Conservation (phyloP, 352 stramenopile genomes). For the Phytophthora quininea region DNA sequence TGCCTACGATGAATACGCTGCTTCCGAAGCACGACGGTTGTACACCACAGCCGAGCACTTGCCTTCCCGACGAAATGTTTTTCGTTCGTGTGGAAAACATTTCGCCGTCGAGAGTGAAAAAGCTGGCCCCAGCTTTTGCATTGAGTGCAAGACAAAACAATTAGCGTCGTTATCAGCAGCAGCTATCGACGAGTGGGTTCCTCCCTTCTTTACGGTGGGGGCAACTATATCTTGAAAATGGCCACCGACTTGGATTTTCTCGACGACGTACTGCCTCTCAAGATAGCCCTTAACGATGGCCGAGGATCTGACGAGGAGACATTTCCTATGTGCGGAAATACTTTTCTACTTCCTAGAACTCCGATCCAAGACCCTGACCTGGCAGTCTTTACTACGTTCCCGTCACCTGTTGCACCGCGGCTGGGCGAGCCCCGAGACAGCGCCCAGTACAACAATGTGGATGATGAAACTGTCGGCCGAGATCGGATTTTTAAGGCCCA, state of each 20-base stretch:
- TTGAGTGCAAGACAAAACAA: conserved; percentile 75
- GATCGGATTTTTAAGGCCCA: conserved; percentile 63
- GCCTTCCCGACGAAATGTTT: conserved; percentile 59
- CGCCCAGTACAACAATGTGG: conserved; percentile 21
- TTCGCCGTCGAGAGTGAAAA: conserved; percentile 84
- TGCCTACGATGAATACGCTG: conserved; percentile 72
- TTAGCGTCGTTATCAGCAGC: conserved; percentile 38
- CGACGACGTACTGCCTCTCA: conserved; percentile 55
- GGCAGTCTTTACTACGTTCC: conserved; percentile 49
- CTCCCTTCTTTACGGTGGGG: conserved; percentile 64
- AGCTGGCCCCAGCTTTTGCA: conserved; percentile 67
- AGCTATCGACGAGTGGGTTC: conserved; percentile 53
- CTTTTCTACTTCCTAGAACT: conserved; percentile 70
- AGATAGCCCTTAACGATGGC: conserved; percentile 44
- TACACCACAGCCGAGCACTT: conserved; percentile 69
- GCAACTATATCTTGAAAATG: conserved; percentile 86
- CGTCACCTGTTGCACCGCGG: conserved; percentile 24
- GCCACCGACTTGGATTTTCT: conserved; percentile 77
- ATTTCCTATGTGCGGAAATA: conserved; percentile 74
- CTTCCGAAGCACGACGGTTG: conserved; percentile 60
- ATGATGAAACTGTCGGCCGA: conserved; percentile 45
- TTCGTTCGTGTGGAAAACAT: conserved; percentile 81
- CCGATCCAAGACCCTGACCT: conserved; percentile 66
- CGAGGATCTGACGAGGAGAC: conserved; percentile 31
- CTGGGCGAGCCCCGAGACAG: conserved; percentile 16